These are phyloP conservation scores for Phytophthora citricola DNA, from an alignment of 352 stramenopile species.

Conservation along the genomic window DNA sequence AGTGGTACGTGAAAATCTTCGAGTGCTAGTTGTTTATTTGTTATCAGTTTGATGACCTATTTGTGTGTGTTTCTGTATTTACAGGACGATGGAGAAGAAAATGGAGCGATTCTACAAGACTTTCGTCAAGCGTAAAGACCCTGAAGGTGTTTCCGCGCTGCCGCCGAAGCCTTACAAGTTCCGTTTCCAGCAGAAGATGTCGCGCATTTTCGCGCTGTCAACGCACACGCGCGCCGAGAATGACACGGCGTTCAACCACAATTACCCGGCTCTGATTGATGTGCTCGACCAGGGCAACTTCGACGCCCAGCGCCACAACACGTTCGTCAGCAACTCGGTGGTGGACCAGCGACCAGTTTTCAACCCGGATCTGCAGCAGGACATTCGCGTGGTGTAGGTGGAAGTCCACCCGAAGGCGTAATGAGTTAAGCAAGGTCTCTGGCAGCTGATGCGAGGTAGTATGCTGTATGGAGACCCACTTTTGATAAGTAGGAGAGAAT, in stretches of 20 bases:
- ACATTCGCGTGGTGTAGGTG: slow-evolving; percentile 50
- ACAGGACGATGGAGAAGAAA: slow-evolving; percentile 91
- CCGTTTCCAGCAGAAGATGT: slow-evolving; percentile 93
- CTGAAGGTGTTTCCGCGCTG: slow-evolving; percentile 87
- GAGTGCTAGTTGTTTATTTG: background rate
- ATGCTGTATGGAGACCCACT: slow-evolving; percentile 15
- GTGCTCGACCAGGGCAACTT: slow-evolving; percentile 84
- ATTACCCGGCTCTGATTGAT: slow-evolving; percentile 79
- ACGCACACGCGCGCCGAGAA: slow-evolving; percentile 69
- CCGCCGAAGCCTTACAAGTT: slow-evolving; percentile 92
- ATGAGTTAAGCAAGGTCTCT: slow-evolving; percentile 28
- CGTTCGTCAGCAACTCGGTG: slow-evolving; percentile 54
- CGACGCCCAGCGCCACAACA: slow-evolving; percentile 53
- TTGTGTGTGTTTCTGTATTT: slow-evolving; percentile 6
- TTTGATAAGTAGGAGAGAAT: slow-evolving; percentile 34
- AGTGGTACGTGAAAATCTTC: slow-evolving; percentile 66
- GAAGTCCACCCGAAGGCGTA: slow-evolving; percentile 9
- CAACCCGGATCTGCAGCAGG: slow-evolving; percentile 52
- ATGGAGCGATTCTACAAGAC: slow-evolving; percentile 93
- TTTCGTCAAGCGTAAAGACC: slow-evolving; percentile 87
- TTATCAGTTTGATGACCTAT: slow-evolving; percentile 13
- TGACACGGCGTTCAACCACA: slow-evolving; percentile 74
- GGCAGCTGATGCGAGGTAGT: background rate
- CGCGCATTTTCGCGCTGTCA: slow-evolving; percentile 83
- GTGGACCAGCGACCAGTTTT: slow-evolving; percentile 57